Percentiles rank a stretch among this genome's conserved stretches.
Evolutionary conservation across 2,329 filamentous ascomycete genomes (phyloP).

Genomic region (Xylogone sp.): DNA sequence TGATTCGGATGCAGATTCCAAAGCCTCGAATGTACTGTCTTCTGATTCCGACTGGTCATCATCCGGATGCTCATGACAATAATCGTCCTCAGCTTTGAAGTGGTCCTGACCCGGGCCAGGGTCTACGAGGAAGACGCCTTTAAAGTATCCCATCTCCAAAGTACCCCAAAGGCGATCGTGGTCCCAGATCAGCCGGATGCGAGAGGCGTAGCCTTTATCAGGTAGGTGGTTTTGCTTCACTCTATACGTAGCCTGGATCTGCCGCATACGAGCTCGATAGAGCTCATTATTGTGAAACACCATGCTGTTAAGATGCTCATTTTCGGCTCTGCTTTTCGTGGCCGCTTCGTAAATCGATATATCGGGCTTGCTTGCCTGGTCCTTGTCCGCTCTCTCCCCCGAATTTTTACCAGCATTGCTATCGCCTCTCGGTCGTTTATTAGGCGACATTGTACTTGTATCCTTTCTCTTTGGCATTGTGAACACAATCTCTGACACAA

Average conservation of each 20-base stretch:
- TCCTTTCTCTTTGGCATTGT: no score
- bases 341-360: no score
- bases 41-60: no score
- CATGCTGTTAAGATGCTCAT: not conserved
- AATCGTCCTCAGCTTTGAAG: not conserved
- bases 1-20: not conserved
- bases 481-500: no score
- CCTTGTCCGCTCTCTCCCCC: no score
- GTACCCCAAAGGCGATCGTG: not conserved
- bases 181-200: not conserved
- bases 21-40: not conserved
- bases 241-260: not conserved
- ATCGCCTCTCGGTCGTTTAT: no score
- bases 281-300: not conserved
- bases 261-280: not conserved
- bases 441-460: no score
- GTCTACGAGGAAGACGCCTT: conserved; percentile 1
- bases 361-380: no score
- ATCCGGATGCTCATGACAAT: not conserved
- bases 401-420: no score
- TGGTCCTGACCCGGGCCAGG: conserved; percentile 1
- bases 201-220: not conserved
- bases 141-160: not conserved
- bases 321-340: not conserved
- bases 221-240: not conserved